These are phyloP conservation scores for Lactarius indigo DNA, from an alignment of 768 basidiomycete genomes.

Conservation along the genomic window DNA sequence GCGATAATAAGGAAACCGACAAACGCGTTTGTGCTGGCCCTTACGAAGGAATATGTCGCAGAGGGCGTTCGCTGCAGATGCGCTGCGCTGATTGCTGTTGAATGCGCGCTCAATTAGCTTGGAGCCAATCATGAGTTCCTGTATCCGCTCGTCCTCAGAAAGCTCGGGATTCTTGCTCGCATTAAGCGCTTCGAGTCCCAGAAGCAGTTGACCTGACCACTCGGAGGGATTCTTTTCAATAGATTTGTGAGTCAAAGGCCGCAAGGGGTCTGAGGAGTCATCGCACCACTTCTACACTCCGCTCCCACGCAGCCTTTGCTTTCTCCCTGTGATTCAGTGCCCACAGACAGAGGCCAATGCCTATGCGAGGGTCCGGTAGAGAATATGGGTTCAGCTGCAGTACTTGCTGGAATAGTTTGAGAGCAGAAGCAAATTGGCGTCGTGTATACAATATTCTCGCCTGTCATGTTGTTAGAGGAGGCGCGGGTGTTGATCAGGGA, in stretches of 20 bases:
- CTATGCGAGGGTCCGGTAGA: conserved; percentile 90
- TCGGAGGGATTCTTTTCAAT: conserved; percentile 63
- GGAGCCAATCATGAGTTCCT: conserved; percentile 61
- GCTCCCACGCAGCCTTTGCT: conserved; percentile 87
- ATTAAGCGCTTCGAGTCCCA: conserved; percentile 86
- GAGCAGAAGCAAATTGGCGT: conserved; percentile 71
- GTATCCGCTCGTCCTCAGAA: conserved; percentile 58
- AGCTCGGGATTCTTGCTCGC: conserved; percentile 69
- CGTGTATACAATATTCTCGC: conserved; percentile 83
- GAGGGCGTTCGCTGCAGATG: conserved; percentile 79
- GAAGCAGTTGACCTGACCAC: conserved; percentile 75
- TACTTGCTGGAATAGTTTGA: conserved; percentile 84
- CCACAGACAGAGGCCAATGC: conserved; percentile 94
- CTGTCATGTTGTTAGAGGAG: conserved; percentile 36
- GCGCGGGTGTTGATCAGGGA: not conserved
- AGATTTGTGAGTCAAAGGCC: not conserved
- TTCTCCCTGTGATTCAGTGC: conserved; percentile 77
- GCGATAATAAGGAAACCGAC: conserved; percentile 20
- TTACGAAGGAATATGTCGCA: conserved; percentile 77
- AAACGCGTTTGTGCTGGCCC: conserved; percentile 57
- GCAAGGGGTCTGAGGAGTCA: not conserved
- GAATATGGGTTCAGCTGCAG: conserved; percentile 74
- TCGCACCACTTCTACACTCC: conserved; percentile 80
- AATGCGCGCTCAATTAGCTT: conserved; percentile 75
- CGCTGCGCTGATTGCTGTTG: conserved; percentile 71